Evolutionary conservation across 495 filamentous ascomycete genomes (phyloP).

Genomic region (Neurospora sp.): DNA sequence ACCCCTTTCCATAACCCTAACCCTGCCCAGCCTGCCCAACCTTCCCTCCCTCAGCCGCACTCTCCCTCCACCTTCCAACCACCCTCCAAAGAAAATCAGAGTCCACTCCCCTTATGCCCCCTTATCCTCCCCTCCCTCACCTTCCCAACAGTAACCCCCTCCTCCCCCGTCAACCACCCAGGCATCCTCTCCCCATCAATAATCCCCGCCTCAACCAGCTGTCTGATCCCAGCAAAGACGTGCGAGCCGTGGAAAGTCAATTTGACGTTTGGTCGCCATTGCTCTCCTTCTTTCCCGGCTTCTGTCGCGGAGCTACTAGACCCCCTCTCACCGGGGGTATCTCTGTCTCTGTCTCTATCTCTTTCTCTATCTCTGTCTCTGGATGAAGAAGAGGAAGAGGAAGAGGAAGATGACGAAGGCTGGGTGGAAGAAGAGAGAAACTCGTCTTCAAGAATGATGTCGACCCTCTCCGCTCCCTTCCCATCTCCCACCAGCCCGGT

Average conservation of each 20-base stretch:
- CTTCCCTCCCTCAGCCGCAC: too few species aligned
- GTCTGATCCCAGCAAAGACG: slow-evolving; percentile 70
- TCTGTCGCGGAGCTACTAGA: slow-evolving; percentile 20
- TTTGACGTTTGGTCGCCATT: slow-evolving; percentile 49
- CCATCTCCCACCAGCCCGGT: slow-evolving; percentile 41
- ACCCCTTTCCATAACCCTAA: background rate
- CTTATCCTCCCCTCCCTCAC: slow-evolving; percentile 52
- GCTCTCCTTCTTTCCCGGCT: slow-evolving; percentile 19
- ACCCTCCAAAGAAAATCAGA: too few species aligned
- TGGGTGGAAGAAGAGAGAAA: slow-evolving; percentile 25
- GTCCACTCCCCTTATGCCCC: slow-evolving; percentile 37
- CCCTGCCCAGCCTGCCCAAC: background rate
- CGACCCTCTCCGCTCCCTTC: slow-evolving; percentile 47
- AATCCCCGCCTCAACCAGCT: slow-evolving; percentile 63
- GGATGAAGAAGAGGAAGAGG: background rate
- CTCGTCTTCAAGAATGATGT: slow-evolving; percentile 49
- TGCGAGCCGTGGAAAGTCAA: slow-evolving; percentile 64
- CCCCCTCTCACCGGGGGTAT: slow-evolving; percentile 2
- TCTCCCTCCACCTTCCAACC: background rate
- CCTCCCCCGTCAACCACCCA: slow-evolving; percentile 86
- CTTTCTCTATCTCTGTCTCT: background rate
- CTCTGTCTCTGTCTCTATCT: background rate
- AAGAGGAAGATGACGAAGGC: background rate
- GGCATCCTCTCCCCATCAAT: slow-evolving; percentile 70
- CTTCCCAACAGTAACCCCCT: slow-evolving; percentile 61